Evolutionary conservation across 441 rosid genomes (phyloP).

Genomic region (Erysimum cheiri): DNA sequence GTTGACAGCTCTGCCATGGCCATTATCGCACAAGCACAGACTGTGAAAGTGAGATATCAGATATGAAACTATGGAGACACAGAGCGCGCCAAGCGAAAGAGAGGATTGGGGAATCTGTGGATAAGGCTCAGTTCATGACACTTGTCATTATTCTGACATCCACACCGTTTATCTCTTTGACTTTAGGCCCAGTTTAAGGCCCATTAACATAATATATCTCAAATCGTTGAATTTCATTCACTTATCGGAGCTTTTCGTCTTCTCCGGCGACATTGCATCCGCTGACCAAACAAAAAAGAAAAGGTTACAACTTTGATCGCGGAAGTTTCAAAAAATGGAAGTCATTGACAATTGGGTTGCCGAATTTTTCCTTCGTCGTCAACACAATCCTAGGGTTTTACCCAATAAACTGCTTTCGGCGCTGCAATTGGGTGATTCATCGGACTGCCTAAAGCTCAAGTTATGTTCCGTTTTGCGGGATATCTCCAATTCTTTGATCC

Average conservation of each 20-base stretch:
- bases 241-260: slow-evolving; percentile 22
- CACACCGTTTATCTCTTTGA: slow-evolving; percentile 38
- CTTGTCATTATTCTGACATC: slow-evolving; percentile 54
- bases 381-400: slow-evolving; percentile 24
- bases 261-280: slow-evolving; percentile 20
- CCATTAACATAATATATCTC: slow-evolving; percentile 17
- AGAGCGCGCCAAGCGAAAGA: slow-evolving; percentile 31
- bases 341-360: slow-evolving; percentile 21
- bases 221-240: neutral
- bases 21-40: slow-evolving; percentile 54
- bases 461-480: slow-evolving; percentile 32
- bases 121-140: slow-evolving; percentile 60
- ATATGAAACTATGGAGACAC: slow-evolving; percentile 8
- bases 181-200: slow-evolving; percentile 28
- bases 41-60: slow-evolving; percentile 27
- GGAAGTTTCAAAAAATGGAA: slow-evolving; percentile 16
- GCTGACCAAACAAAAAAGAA: neutral
- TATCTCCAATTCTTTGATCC: slow-evolving; percentile 26
- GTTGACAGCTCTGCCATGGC: slow-evolving; percentile 72
- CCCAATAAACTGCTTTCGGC: slow-evolving; percentile 21
- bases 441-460: slow-evolving; percentile 15
- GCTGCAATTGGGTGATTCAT: slow-evolving; percentile 24
- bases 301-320: neutral
- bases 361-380: slow-evolving; percentile 31
- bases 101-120: slow-evolving; percentile 25